These are phyloP conservation scores for Termitomyces sp. DNA, from an alignment of 768 basidiomycete genomes.

Conservation along the genomic window DNA sequence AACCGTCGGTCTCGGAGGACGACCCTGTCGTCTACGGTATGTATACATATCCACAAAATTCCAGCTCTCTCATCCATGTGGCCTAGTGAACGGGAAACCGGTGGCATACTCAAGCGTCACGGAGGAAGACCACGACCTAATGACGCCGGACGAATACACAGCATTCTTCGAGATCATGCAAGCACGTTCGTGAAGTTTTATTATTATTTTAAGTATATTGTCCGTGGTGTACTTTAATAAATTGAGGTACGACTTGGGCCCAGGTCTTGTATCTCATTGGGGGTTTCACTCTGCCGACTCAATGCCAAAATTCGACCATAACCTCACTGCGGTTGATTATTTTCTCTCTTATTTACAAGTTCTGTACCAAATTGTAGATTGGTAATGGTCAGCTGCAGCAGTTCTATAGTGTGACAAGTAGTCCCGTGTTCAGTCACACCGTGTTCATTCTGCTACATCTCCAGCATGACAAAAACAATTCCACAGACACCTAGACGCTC, in stretches of 20 bases:
- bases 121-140: constrained; percentile 87
- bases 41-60: constrained; percentile 15
- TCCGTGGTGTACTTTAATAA: no score
- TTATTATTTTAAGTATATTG: no score
- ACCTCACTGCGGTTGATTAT: no score
- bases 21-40: constrained; percentile 69
- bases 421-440: not conserved
- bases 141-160: constrained; percentile 92
- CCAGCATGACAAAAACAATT: constrained; percentile 5
- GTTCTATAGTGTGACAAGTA: not conserved
- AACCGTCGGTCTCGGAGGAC: constrained; percentile 24
- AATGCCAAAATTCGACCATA: no score
- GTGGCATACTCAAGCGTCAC: constrained; percentile 78
- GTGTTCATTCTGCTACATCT: not conserved
- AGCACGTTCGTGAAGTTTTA: constrained; percentile 27
- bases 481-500: constrained; percentile 26
- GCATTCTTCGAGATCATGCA: constrained; percentile 70
- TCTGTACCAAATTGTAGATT: no score
- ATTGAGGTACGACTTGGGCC: no score
- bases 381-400: no score
- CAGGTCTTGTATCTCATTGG: no score
- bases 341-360: no score
- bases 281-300: not conserved
- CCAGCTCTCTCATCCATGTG: not conserved
- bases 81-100: constrained; percentile 65